Conservation (phyloP, 1,139 yeast genomes). For the Blastobotrys ciferrii region DNA sequence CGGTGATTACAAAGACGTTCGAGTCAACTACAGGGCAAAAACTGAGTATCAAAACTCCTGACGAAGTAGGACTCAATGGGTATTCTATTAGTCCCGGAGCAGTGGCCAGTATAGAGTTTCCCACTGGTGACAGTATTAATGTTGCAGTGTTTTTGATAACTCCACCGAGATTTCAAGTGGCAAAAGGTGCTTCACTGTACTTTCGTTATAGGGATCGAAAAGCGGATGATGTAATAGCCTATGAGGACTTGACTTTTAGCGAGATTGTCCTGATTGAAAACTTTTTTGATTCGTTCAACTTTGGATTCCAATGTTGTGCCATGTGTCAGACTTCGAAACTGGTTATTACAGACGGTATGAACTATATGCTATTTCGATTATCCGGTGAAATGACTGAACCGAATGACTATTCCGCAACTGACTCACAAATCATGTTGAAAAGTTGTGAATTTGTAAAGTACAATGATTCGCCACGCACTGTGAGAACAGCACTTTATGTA, state of each 20-base stretch:
- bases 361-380: constrained; percentile 4
- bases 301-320: constrained; percentile 13
- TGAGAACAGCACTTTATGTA: neutral
- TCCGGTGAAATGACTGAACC: neutral
- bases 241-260: neutral
- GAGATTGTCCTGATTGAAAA: neutral
- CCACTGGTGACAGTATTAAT: neutral
- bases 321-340: constrained; percentile 6
- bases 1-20: constrained; percentile 2
- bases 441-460: neutral
- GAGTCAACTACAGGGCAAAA: neutral
- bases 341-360: constrained; percentile 9
- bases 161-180: neutral
- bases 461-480: neutral
- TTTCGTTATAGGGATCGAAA: neutral
- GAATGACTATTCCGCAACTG: neutral
- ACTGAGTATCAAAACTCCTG: constrained; percentile 8
- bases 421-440: neutral
- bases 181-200: constrained; percentile 8
- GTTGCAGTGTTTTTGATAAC: neutral
- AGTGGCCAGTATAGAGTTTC: constrained; percentile 4
- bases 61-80: constrained; percentile 6
- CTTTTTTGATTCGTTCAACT: constrained; percentile 12
- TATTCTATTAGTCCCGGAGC: constrained; percentile 11
- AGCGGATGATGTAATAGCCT: neutral